A percentile compares a stretch with the other conserved stretches of the same genome.
phyloP scores from a whole-genome alignment of 1,284 basidiomycete genomes.

The Melampsora occidentalis region DNA sequence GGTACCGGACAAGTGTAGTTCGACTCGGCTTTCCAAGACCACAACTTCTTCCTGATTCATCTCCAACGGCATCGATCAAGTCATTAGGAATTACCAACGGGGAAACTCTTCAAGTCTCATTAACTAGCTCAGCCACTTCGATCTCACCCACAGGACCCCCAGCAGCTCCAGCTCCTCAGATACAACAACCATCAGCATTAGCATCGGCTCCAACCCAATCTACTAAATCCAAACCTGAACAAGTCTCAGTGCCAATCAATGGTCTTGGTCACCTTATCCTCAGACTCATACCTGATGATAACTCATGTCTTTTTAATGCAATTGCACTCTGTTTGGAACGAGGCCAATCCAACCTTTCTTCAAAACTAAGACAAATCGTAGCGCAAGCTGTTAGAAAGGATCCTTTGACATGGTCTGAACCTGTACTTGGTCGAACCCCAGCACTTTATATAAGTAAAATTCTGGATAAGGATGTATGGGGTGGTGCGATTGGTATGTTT shows the following conservation, averaged over 20 bases:
- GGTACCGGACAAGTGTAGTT: neutral
- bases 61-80: constrained; percentile 68
- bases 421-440: constrained; percentile 62
- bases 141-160: constrained; percentile 45
- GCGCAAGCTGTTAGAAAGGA: constrained; percentile 50
- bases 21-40: constrained; percentile 55
- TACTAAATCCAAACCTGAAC: constrained; percentile 55
- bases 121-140: constrained; percentile 51
- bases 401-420: constrained; percentile 42
- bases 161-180: constrained; percentile 28
- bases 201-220: constrained; percentile 50
- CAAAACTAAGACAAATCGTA: constrained; percentile 63
- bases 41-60: constrained; percentile 66
- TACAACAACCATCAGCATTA: constrained; percentile 42
- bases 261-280: constrained; percentile 46
- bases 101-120: constrained; percentile 76
- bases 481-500: constrained; percentile 70
- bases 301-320: constrained; percentile 85
- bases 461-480: constrained; percentile 75
- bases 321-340: constrained; percentile 80
- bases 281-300: constrained; percentile 86
- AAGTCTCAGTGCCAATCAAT: constrained; percentile 63
- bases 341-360: constrained; percentile 58
- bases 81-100: constrained; percentile 72
- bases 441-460: constrained; percentile 77